Evolutionary conservation across 805 yeast genomes (phyloP), one percentile per base, ranked within the genome.

Genomic region (Starmerella sp.): DNA sequence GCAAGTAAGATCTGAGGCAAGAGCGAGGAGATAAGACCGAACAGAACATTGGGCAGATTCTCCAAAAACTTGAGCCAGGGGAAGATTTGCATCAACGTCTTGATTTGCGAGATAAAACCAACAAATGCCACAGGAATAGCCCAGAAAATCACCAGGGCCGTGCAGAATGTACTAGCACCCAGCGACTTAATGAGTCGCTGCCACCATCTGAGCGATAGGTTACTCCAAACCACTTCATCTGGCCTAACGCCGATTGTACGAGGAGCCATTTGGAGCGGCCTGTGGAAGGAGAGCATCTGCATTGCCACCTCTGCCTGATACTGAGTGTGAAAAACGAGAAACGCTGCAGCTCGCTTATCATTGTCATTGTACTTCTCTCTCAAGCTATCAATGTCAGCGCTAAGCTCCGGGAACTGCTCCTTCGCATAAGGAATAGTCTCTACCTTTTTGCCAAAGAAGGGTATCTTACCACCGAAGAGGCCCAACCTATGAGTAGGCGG

Each of bases 121-220:
- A 91, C 96, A 64, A 88, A 89, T n/a, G 97, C 95, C 41, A 91
- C 97, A 9, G 98, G 98, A 63, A 91, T 82, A 44, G 95, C 83
- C 97, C 97, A 91, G 71, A 89, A 88, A 48, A 91, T 79, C 58
- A 91, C 81, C 69, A 83, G 73, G 30, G 85, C 80, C 64, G 85
- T 74, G 50, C 88, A 72, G 54, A 69, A 63, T 4, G 71, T 64
- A 14, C 86, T 74, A 1, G 95, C 91, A 53, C 77, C 71, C 29
- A 77, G 54, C 55, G 74, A 76, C 72, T 81, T 83, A 28, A 77
- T 58, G 45, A 75, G 67, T 69, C 95, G 80, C 65, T 75, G 76
- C 58, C 71, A 71, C 67, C 80, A 76, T 10, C 79, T 72, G 63
- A 82, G 69, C 31, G 82, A 74, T 62, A 86, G 71, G 66, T 87